These are phyloP conservation scores for Sclerotinia borealis DNA, from an alignment of 2,329 filamentous ascomycete genomes.

Conservation along the genomic window DNA sequence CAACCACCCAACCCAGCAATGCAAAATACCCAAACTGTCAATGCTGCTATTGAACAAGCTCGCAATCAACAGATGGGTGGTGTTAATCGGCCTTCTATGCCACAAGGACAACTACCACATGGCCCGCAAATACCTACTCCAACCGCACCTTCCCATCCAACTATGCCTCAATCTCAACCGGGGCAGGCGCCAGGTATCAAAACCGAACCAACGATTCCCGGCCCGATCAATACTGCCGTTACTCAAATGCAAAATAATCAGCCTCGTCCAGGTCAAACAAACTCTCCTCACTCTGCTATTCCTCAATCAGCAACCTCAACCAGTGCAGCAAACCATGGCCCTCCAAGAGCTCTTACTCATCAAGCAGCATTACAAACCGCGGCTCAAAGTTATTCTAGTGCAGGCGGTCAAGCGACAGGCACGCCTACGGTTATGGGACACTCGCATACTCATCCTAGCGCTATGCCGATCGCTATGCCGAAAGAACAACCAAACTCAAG, in stretches of 20 bases:
- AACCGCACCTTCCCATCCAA: constrained; percentile 18
- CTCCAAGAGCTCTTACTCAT: constrained; percentile 29
- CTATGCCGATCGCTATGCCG: constrained; percentile 20
- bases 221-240: constrained; percentile 30
- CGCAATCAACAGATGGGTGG: constrained; percentile 31
- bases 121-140: constrained; percentile 19
- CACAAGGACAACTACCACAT: constrained; percentile 19
- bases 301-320: constrained; percentile 28
- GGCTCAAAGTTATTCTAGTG: constrained; percentile 31
- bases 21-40: constrained; percentile 31
- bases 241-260: constrained; percentile 24
- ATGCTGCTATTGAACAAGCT: constrained; percentile 33
- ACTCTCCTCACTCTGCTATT: constrained; percentile 30
- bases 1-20: constrained; percentile 27
- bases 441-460: constrained; percentile 24
- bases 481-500: constrained; percentile 26
- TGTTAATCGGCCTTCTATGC: constrained; percentile 21
- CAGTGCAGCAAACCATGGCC: constrained; percentile 19
- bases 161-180: constrained; percentile 17
- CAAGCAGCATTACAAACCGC: constrained; percentile 30
- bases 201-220: constrained; percentile 22
- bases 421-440: constrained; percentile 31
- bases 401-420: constrained; percentile 17
- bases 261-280: constrained; percentile 24
- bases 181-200: constrained; percentile 25